phyloP scores from a whole-genome alignment of 257 asterid species.

The Nicotiana benthamiana region DNA sequence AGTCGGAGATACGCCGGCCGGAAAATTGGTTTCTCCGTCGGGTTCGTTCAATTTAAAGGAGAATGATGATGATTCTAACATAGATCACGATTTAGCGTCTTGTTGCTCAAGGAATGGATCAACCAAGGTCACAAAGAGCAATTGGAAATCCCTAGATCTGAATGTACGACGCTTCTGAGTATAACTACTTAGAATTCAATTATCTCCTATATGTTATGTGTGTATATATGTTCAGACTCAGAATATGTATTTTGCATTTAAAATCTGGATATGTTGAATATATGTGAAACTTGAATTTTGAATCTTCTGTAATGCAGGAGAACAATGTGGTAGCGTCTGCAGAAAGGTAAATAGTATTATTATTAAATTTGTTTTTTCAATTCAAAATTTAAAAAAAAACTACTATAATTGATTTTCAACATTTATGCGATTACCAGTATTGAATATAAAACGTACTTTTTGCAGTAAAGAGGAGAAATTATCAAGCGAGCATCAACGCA shows the following conservation, averaged over 20 bases:
- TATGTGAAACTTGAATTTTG: constrained; percentile 15
- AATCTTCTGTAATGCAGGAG: not conserved
- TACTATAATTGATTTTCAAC: not conserved
- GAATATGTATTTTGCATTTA: not conserved
- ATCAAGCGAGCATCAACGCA: constrained; percentile 19
- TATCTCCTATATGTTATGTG: not conserved
- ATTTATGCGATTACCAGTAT: too few species aligned
- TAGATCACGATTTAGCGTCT: not conserved
- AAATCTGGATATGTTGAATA: not conserved
- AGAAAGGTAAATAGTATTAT: constrained; percentile 26
- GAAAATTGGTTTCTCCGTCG: not conserved
- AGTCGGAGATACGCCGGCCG: constrained; percentile 8
- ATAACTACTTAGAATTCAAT: not conserved
- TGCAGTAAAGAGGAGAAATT: constrained; percentile 35
- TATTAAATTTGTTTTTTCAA: not conserved
- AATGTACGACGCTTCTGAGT: constrained; percentile 22
- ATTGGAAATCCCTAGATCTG: constrained; percentile 41
- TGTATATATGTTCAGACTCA: not conserved
- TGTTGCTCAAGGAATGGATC: constrained; percentile 27
- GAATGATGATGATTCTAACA: not conserved
- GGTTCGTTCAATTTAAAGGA: constrained; percentile 20
- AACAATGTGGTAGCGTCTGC: not conserved
- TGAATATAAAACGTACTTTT: not conserved
- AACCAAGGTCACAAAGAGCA: too few species aligned
- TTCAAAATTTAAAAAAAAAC: not conserved